phyloP scores from a whole-genome alignment of 345 rosid species.

The Limnanthes douglasii region DNA sequence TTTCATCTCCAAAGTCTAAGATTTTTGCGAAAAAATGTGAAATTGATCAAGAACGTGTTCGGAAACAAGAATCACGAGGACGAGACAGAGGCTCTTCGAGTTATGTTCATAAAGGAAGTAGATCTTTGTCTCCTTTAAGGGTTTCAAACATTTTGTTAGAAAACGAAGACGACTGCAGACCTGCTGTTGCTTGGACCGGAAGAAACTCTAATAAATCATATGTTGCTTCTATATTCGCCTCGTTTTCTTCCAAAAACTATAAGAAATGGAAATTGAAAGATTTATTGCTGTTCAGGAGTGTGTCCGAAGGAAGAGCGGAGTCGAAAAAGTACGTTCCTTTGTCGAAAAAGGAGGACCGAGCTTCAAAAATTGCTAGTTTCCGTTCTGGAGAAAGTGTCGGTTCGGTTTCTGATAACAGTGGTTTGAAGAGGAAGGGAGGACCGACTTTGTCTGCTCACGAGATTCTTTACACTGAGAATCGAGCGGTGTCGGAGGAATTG shows the following conservation, averaged over 20 bases:
- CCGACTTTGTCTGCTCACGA: slow-evolving; percentile 58
- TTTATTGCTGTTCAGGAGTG: slow-evolving; percentile 67
- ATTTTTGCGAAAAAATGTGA: slow-evolving; percentile 13
- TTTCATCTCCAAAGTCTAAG: slow-evolving; percentile 29
- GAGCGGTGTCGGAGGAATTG: slow-evolving; percentile 85
- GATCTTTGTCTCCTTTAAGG: slow-evolving; percentile 69
- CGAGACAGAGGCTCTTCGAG: slow-evolving; percentile 16
- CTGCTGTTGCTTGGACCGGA: slow-evolving; percentile 14
- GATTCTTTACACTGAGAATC: slow-evolving; percentile 67
- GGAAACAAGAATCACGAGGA: slow-evolving; percentile 7
- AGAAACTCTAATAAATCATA: slow-evolving; percentile 22
- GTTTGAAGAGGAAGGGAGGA: slow-evolving; percentile 26
- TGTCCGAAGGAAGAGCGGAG: slow-evolving; percentile 73
- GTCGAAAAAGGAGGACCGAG: slow-evolving; percentile 39
- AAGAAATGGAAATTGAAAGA: slow-evolving; percentile 84
- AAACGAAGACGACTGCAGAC: slow-evolving; percentile 19
- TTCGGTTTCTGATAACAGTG: slow-evolving; percentile 16
- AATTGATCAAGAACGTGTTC: background rate
- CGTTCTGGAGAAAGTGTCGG: slow-evolving; percentile 50
- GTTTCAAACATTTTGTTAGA: slow-evolving; percentile 46
- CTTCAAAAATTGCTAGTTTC: slow-evolving; percentile 36
- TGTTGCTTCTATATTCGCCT: slow-evolving; percentile 38
- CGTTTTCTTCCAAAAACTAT: slow-evolving; percentile 30
- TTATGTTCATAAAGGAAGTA: slow-evolving; percentile 41
- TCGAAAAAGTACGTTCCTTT: slow-evolving; percentile 25